These are phyloP conservation scores for Agrocybe chaxingu DNA, from an alignment of 768 basidiomycete species.

Conservation along the genomic window DNA sequence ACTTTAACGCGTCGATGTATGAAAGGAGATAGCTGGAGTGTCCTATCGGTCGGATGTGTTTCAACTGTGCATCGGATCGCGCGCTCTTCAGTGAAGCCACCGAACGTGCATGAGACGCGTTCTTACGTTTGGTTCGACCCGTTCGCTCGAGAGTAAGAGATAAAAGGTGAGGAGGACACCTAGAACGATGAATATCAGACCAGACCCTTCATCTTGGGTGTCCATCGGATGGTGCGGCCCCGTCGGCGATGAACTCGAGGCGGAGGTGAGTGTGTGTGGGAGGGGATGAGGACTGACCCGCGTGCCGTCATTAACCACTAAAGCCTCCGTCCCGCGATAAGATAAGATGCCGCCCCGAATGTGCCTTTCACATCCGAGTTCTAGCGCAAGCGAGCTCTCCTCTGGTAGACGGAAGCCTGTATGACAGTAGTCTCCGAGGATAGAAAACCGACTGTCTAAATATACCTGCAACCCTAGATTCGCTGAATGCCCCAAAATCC, in stretches of 20 bases:
- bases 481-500: background rate
- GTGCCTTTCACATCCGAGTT: background rate
- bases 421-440: no score
- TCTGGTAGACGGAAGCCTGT: background rate
- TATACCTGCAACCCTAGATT: background rate
- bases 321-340: conserved; percentile 7
- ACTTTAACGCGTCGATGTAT: conserved; percentile 20
- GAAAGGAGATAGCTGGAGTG: conserved; percentile 13
- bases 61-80: conserved; percentile 16
- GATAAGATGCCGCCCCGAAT: conserved; percentile 9
- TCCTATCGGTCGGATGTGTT: conserved; percentile 23
- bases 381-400: background rate
- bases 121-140: conserved; percentile 9
- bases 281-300: background rate
- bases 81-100: background rate
- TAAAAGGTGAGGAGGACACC: background rate
- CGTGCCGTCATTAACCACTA: background rate
- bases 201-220: conserved; percentile 2
- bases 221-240: background rate
- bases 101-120: background rate
- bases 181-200: conserved; percentile 5
- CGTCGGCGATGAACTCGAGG: background rate
- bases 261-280: background rate
- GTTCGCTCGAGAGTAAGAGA: conserved; percentile 1
- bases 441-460: background rate